Base-by-base conservation (phyloP, 805 yeast species). In the Starmerella asiatica region DNA sequence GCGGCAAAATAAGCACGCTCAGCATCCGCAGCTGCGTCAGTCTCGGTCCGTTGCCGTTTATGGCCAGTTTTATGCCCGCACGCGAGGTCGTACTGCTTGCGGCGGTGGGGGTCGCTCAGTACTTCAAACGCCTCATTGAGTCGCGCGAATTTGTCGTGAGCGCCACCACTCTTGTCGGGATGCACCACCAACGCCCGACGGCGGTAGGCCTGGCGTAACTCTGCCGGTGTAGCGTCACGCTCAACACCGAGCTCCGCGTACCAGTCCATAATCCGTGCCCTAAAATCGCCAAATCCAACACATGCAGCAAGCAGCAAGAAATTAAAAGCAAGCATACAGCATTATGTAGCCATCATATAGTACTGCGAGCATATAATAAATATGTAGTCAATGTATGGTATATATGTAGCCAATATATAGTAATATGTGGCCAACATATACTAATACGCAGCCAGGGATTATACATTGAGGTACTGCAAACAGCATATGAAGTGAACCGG, bases 141-240 rank as follows among this genome's bases (percentile, higher is more conserved):
- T 17, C 34, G 36, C 16, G 48, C 52, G 43, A 61, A 61, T 36
- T 34, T 47, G 14, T 49, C 54, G 3, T 43, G 42, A 1, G 51
- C 48, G 36, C 36, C 27, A 31, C 39, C 18, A 66, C 63, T 16
- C 61, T 91, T 91, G 62, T 91, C 98, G 15, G 98, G 98, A 57
- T 91, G 98, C 57, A 75, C 85, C 58, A 82, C 82, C 50, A 88
- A 67, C 1, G 97, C 97, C 51, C 74, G 64, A 59, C 84, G 83
- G 58, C 94, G 70, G 64, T 85, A 91, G 5, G 88, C 96, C 58
- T 84, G 83, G 58, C 88, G 85, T 51, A 88, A 68, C 47, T 82
- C 94, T 18, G 71, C 70, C 37, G 82, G 94, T 21, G 65, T 61
- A 7, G 97, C 95, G 19, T 69, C 57, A 15, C 93, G 75, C n/a